phyloP scores from a whole-genome alignment of 768 basidiomycete species.

The Tricholoma terreum region DNA sequence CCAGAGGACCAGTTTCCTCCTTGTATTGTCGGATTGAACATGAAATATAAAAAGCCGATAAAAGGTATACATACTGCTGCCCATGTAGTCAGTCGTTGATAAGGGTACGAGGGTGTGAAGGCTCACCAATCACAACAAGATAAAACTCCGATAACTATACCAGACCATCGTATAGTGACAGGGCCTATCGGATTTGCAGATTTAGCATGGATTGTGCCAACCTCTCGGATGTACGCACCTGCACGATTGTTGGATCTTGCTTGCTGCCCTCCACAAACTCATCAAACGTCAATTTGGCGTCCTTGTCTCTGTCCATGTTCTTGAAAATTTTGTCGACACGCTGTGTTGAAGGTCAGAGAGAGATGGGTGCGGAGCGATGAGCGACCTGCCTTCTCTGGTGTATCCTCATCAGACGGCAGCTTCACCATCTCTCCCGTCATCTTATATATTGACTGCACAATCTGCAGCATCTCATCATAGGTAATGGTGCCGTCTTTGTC shows the following conservation, averaged over 20 bases:
- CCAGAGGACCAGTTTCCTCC: background rate
- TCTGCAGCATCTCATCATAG: constrained; percentile 98
- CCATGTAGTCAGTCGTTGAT: background rate
- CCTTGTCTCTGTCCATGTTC: constrained; percentile 96
- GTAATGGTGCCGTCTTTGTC: constrained; percentile 98
- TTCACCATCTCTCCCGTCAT: constrained; percentile 99
- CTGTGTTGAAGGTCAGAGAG: constrained; percentile 39
- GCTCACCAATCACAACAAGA: background rate
- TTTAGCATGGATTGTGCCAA: background rate
- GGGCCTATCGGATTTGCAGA: constrained; percentile 51
- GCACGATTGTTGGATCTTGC: constrained; percentile 98
- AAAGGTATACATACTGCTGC: background rate
- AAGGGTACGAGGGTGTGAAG: background rate
- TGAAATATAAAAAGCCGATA: background rate
- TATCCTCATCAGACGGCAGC: constrained; percentile 96
- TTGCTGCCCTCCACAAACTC: constrained; percentile 99
- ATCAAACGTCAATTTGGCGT: constrained; percentile 89
- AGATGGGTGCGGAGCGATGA: constrained; percentile 2
- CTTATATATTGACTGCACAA: constrained; percentile 98
- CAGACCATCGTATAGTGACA: constrained; percentile 93
- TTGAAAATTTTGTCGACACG: constrained; percentile 98
- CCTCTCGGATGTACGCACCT: constrained; percentile 46
- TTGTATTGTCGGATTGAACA: background rate
- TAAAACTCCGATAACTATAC: constrained; percentile 48
- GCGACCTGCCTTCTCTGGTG: constrained; percentile 87